These are phyloP conservation scores for Acacia confusa DNA, from an alignment of 306 rosid genomes.

Conservation along the genomic window DNA sequence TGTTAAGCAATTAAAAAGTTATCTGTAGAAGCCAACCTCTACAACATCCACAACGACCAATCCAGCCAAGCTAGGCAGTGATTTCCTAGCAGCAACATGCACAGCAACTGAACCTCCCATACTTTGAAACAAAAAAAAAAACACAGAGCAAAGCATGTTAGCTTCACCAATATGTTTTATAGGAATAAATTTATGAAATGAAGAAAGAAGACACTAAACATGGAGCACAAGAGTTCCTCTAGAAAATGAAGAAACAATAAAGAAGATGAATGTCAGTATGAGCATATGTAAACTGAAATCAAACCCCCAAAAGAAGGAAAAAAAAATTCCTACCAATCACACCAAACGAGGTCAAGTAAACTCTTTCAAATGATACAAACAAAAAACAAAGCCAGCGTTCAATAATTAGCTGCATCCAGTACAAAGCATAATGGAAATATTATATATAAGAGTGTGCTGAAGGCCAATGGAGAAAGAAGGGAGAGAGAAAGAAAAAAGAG, in stretches of 20 bases:
- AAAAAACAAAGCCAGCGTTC: background rate
- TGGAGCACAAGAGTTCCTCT: background rate
- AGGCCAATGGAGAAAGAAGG: background rate
- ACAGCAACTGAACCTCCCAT: conserved; percentile 99
- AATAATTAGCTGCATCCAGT: background rate
- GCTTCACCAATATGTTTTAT: conserved; percentile 26
- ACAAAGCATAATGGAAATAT: background rate
- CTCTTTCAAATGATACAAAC: background rate
- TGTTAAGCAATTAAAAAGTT: conserved; percentile 20
- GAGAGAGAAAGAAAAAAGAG: background rate
- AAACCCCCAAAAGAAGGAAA: background rate
- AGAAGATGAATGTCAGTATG: conserved; percentile 13
- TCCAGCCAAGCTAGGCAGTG: conserved; percentile 78
- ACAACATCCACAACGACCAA: conserved; percentile 96
- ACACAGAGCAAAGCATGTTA: conserved; percentile 16
- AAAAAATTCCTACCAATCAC: conserved; percentile 30
- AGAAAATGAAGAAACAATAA: background rate
- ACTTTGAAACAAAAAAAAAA: conserved; percentile 38
- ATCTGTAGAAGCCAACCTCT: conserved; percentile 62
- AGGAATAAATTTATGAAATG: conserved; percentile 8
- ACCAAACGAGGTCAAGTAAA: background rate
- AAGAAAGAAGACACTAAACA: conserved; percentile 19
- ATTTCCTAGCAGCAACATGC: conserved; percentile 80
- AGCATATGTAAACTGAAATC: conserved; percentile 25
- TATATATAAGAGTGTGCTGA: background rate